These are phyloP conservation scores for Tetrapisispora iriomotensis DNA, from an alignment of 805 yeast species.

Conservation along the genomic window DNA sequence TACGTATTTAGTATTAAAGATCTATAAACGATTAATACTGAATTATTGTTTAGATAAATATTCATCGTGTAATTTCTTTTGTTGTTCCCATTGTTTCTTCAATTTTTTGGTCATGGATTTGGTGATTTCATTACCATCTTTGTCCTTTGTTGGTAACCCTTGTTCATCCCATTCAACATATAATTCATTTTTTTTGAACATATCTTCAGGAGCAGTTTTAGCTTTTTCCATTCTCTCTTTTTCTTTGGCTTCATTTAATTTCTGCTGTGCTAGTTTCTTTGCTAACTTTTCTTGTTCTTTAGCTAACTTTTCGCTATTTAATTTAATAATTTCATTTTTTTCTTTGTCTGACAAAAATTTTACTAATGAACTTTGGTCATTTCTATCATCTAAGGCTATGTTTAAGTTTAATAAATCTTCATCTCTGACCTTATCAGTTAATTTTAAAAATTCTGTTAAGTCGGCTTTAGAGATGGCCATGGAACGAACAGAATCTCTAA, in stretches of 20 bases:
- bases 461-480: conserved; percentile 56
- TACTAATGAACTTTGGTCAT: conserved; percentile 67
- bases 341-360: conserved; percentile 70
- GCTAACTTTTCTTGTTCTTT: conserved; percentile 33
- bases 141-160: conserved; percentile 74
- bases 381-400: conserved; percentile 83
- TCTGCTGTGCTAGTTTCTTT: conserved; percentile 42
- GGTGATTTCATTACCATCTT: conserved; percentile 70
- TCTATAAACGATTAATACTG: not conserved
- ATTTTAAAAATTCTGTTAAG: conserved; percentile 45
- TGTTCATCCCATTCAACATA: conserved; percentile 74
- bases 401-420: conserved; percentile 64
- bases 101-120: conserved; percentile 83
- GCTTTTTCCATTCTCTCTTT: conserved; percentile 56
- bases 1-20: too few species aligned
- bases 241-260: conserved; percentile 52
- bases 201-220: conserved; percentile 54
- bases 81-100: conserved; percentile 65
- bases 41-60: conserved; percentile 28
- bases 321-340: conserved; percentile 47
- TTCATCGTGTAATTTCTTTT: conserved; percentile 71
- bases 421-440: conserved; percentile 68
- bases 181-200: conserved; percentile 52
- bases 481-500: conserved; percentile 74
- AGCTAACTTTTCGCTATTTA: conserved; percentile 48